Evolutionary conservation across 2,329 filamentous ascomycete species (phyloP), one percentile per base, ranked within the genome.

Genomic region (Pezicula carpinea): DNA sequence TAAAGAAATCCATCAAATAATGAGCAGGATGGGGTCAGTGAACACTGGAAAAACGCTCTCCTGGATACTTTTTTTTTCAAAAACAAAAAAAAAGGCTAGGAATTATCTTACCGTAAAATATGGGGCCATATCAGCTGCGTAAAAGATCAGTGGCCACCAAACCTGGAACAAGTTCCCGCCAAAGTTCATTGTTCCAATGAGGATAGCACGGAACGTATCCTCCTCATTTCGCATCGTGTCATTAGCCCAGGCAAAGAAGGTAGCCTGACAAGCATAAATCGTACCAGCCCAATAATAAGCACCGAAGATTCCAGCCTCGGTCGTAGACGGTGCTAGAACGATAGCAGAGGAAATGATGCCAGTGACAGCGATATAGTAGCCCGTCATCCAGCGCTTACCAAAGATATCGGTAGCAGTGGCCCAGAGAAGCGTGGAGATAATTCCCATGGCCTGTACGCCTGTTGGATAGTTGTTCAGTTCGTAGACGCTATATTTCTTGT

Each of bases 201-300:
- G 83, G 1, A 88, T 74, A 2, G 76, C 79, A 4, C 85, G 71
- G 39, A 80, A 74, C 15, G 77, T 75, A 50, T 85, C 78, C 56
- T 86, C 77, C 47, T 77, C 75, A 6, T 80, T 72, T 68, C 85
- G 77, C 2, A 80, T 79, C 4, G 53, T 54, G 57, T 87, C 84
- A 55, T 89, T 88, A 18, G 82, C 84, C 84, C 84, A 88, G 0
- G 85, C 84, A 55, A 89, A 88, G 56, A 88, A 87, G 0, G 80
- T 85, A 1, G 85, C 83, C 63, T 89, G 83, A 57, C 83, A 85
- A 0, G 84, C 83, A 54, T 88, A 88, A 0, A 87, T 80, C 3
- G 76, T 69, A 1, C 85, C 85, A 0, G 83, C 80, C 77, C 79
- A 83, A 62, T 87, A 87, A 55, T 86, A 87, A 4, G 82, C 82